Evolutionary conservation across 2,329 filamentous ascomycete species (phyloP).

Genomic region (Sporothrix phasma): DNA sequence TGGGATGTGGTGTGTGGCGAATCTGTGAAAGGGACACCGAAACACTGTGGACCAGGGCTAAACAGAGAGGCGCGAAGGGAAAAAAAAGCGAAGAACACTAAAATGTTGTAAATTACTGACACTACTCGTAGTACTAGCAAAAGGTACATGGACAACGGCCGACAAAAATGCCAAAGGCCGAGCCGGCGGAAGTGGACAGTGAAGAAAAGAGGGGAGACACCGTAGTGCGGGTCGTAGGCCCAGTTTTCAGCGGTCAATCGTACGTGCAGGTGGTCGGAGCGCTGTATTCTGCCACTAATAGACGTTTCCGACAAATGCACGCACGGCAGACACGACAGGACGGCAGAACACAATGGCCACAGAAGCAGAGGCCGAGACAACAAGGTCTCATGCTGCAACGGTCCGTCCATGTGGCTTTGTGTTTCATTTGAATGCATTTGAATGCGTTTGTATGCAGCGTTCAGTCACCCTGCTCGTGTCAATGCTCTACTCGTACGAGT

Average conservation of each 20-base stretch:
- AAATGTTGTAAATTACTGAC: no score
- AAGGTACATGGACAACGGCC: not conserved
- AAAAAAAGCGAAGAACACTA: not conserved
- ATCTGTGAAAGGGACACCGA: not conserved
- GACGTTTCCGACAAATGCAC: not conserved
- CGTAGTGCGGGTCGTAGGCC: not conserved
- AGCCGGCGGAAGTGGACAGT: not conserved
- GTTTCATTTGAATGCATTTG: no score
- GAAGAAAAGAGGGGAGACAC: not conserved
- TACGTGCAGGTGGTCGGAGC: not conserved
- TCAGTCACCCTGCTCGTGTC: not conserved
- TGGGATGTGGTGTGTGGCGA: not conserved
- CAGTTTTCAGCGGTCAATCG: not conserved
- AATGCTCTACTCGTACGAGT: not conserved
- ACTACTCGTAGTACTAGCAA: no score
- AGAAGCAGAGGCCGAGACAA: constrained; percentile 3
- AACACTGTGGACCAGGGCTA: not conserved
- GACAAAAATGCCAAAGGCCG: not conserved
- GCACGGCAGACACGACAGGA: not conserved
- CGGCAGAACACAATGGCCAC: not conserved
- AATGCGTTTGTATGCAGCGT: not conserved
- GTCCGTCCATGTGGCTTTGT: not conserved
- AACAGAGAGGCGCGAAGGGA: not conserved
- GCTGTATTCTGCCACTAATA: not conserved
- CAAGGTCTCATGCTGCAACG: not conserved